Conservation (phyloP, 2,329 filamentous ascomycete genomes). For the Tolypocladium tropicale region DNA sequence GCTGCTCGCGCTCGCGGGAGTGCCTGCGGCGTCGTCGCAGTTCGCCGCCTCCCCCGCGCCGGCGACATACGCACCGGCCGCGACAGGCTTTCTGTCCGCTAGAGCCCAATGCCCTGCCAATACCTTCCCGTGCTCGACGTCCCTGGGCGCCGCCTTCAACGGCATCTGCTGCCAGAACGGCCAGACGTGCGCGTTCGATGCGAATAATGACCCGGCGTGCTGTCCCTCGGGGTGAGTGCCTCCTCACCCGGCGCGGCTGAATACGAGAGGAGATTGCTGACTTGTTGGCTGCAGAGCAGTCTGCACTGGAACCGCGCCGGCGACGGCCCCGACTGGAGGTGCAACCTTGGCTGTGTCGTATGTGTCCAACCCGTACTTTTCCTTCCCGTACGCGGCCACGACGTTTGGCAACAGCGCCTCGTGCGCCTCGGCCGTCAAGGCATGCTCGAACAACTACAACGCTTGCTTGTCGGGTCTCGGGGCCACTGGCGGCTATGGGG, state of each 20-base stretch:
- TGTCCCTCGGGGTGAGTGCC: constrained; percentile 39
- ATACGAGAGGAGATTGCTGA: not conserved
- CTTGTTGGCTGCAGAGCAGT: constrained; percentile 29
- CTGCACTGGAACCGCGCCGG: constrained; percentile 45
- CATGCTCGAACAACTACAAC: constrained; percentile 44
- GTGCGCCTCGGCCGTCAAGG: constrained; percentile 39
- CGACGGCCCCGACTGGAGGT: constrained; percentile 22
- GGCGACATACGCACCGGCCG: constrained; percentile 10
- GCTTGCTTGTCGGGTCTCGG: constrained; percentile 41
- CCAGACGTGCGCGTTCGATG: constrained; percentile 40
- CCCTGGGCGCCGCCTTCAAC: constrained; percentile 33
- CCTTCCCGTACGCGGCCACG: constrained; percentile 47
- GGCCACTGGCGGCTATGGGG: constrained; percentile 31
- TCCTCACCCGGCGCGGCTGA: constrained; percentile 1
- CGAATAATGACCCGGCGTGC: constrained; percentile 38
- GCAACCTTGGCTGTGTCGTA: constrained; percentile 34
- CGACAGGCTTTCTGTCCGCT: constrained; percentile 10
- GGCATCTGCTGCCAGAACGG: constrained; percentile 41
- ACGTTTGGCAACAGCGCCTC: constrained; percentile 38
- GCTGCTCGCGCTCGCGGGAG: not conserved
- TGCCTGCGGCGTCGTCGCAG: not conserved
- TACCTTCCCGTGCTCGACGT: constrained; percentile 39
- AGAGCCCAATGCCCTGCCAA: constrained; percentile 34
- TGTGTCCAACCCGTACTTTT: constrained; percentile 48
- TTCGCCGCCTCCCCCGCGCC: not conserved